phyloP scores from a whole-genome alignment of 106 monocot genomes.

The Dioscorea zingiberensis region DNA sequence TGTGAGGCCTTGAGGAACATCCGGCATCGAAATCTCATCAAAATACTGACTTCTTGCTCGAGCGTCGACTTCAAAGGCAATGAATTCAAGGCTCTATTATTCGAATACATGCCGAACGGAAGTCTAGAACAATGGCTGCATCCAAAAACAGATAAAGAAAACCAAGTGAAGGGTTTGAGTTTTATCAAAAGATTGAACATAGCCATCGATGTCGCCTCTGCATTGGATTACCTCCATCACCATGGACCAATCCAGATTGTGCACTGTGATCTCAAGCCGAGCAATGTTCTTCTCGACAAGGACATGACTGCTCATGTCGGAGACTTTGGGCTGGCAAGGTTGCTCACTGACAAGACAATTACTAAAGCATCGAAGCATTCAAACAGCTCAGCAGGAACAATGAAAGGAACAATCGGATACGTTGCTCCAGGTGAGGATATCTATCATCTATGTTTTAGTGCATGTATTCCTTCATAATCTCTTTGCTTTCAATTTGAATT shows the following conservation, averaged over 20 bases:
- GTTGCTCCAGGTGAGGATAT: too few species aligned
- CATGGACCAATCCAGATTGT: constrained; percentile 5
- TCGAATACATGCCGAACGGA: constrained; percentile 44
- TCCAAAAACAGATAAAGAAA: background rate
- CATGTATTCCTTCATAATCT: too few species aligned
- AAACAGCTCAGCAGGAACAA: background rate
- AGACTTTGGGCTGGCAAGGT: constrained; percentile 27
- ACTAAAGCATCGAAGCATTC: background rate
- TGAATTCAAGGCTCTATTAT: constrained; percentile 42
- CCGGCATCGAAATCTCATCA: constrained; percentile 44
- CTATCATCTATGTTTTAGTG: too few species aligned
- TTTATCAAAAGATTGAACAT: constrained; percentile 22
- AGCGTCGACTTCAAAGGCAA: constrained; percentile 25
- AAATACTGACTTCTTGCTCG: constrained; percentile 33
- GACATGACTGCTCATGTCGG: constrained; percentile 20
- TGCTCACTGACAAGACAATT: background rate
- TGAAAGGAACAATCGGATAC: constrained; percentile 24
- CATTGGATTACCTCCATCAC: constrained; percentile 29
- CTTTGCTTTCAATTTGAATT: too few species aligned
- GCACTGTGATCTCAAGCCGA: constrained; percentile 28
- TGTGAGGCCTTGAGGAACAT: constrained; percentile 41
- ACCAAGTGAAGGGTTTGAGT: background rate
- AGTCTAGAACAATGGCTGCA: constrained; percentile 46
- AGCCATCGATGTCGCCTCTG: constrained; percentile 12
- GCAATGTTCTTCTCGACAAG: constrained; percentile 14